phyloP scores from a whole-genome alignment of 768 basidiomycete species.

The Lactarius sanguifluus region DNA sequence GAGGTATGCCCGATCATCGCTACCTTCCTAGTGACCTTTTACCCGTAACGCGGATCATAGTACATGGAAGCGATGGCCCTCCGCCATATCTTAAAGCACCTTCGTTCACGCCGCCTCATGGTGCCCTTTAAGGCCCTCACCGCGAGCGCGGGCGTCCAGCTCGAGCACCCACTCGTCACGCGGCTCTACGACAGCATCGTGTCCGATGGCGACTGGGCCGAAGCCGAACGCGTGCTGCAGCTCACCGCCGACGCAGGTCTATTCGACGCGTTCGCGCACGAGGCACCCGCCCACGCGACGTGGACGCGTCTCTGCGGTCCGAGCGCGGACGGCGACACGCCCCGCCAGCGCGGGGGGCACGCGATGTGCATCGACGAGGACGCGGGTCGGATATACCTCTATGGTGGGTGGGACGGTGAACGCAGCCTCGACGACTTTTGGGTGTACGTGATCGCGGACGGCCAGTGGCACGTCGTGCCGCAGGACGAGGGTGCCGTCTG shows the following conservation, averaged over 20 bases:
- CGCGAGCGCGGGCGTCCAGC: constrained; percentile 49
- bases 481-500: constrained; percentile 57
- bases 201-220: constrained; percentile 61
- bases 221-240: constrained; percentile 54
- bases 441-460: constrained; percentile 60
- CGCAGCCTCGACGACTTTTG: constrained; percentile 78
- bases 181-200: constrained; percentile 63
- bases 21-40: not conserved
- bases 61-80: constrained; percentile 65
- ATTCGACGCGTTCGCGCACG: constrained; percentile 59
- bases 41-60: constrained; percentile 38
- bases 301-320: constrained; percentile 63
- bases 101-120: constrained; percentile 71
- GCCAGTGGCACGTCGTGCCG: constrained; percentile 63
- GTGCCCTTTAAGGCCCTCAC: constrained; percentile 63
- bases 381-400: constrained; percentile 64
- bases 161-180: constrained; percentile 73
- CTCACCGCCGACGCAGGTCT: constrained; percentile 54
- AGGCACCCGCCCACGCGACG: constrained; percentile 55
- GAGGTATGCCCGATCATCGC: constrained; percentile 48
- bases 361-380: constrained; percentile 76
- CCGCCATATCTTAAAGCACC: constrained; percentile 70
- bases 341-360: constrained; percentile 71
- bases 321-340: constrained; percentile 65
- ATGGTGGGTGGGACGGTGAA: constrained; percentile 78